Percentiles rank a stretch among this genome's conserved stretches.
Conservation (phyloP, 83 land plant species). For the Isoetes engelmannii region DNA sequence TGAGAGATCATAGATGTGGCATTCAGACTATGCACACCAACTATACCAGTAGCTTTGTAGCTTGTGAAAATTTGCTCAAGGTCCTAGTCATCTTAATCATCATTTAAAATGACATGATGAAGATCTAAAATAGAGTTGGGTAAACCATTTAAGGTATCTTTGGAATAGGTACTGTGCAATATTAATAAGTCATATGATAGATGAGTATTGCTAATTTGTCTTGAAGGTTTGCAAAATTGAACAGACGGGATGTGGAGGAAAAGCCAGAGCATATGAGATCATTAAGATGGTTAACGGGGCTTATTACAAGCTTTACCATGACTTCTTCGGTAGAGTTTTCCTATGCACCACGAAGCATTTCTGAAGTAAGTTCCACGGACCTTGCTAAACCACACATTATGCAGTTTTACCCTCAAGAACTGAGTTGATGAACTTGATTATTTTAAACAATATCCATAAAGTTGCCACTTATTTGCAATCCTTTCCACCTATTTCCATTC, state of each 20-base stretch:
- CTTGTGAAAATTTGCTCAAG: too few relatives aligned
- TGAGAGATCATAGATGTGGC: too few relatives aligned
- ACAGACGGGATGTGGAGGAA: slow-evolving; percentile 41
- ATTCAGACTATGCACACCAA: too few relatives aligned
- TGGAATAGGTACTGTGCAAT: slow-evolving; percentile 13
- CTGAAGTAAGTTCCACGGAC: slow-evolving; percentile 12
- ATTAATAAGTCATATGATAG: too few relatives aligned
- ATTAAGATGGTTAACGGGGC: slow-evolving; percentile 37
- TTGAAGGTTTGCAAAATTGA: slow-evolving; percentile 31
- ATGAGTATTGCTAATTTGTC: background rate
- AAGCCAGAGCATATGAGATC: slow-evolving; percentile 39
- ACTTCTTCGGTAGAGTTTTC: slow-evolving; percentile 36
- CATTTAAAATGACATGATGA: slow-evolving; percentile 31
- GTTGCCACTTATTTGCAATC: too few relatives aligned
- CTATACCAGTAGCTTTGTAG: too few relatives aligned
- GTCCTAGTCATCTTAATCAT: background rate
- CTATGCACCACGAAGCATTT: slow-evolving; percentile 17
- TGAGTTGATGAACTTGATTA: too few relatives aligned
- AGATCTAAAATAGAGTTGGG: slow-evolving; percentile 29
- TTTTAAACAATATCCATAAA: too few relatives aligned
- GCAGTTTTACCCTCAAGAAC: too few relatives aligned
- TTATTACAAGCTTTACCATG: slow-evolving; percentile 40
- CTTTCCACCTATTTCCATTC: too few relatives aligned
- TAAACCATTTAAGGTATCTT: slow-evolving; percentile 29
- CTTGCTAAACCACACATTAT: background rate